Evolutionary conservation across 2,329 filamentous ascomycete genomes (phyloP).

Genomic region (Colletotrichum liaoningense): DNA sequence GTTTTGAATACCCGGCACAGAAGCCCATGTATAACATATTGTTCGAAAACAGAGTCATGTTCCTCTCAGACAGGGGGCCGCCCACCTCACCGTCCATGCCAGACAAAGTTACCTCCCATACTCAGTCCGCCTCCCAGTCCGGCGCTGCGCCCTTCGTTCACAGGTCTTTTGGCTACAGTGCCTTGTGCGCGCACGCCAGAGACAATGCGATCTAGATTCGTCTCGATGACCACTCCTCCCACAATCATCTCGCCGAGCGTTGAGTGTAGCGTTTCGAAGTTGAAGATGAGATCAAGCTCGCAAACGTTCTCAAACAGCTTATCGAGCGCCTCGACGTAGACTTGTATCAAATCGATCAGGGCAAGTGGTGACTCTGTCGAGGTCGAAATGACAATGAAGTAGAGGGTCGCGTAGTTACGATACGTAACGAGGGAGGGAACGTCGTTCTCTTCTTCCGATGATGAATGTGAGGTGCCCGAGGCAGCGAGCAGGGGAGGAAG

Average conservation of each 20-base stretch:
- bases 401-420: slow-evolving; percentile 97
- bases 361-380: slow-evolving; percentile 96
- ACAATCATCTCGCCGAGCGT: slow-evolving; percentile 94
- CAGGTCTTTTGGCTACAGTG: slow-evolving; percentile 80
- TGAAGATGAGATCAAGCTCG: slow-evolving; percentile 98
- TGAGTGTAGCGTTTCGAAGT: slow-evolving; percentile 96
- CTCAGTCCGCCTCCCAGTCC: slow-evolving; percentile 62
- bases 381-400: slow-evolving; percentile 98
- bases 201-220: slow-evolving; percentile 88
- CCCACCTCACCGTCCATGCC: slow-evolving; percentile 53
- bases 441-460: slow-evolving; percentile 80
- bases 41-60: slow-evolving; percentile 33
- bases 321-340: slow-evolving; percentile 96
- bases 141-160: slow-evolving; percentile 72
- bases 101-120: slow-evolving; percentile 70
- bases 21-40: slow-evolving; percentile 42
- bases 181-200: slow-evolving; percentile 84
- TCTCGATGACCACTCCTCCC: slow-evolving; percentile 94
- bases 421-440: slow-evolving; percentile 96
- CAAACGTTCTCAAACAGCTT: slow-evolving; percentile 98
- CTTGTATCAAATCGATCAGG: slow-evolving; percentile 95
- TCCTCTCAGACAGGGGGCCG: slow-evolving; percentile 3
- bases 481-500: slow-evolving; percentile 73
- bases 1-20: slow-evolving; percentile 34
- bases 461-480: slow-evolving; percentile 72